Evolutionary conservation across 2,329 filamentous ascomycete species (phyloP).

Genomic region (Rhinocladiella similis): DNA sequence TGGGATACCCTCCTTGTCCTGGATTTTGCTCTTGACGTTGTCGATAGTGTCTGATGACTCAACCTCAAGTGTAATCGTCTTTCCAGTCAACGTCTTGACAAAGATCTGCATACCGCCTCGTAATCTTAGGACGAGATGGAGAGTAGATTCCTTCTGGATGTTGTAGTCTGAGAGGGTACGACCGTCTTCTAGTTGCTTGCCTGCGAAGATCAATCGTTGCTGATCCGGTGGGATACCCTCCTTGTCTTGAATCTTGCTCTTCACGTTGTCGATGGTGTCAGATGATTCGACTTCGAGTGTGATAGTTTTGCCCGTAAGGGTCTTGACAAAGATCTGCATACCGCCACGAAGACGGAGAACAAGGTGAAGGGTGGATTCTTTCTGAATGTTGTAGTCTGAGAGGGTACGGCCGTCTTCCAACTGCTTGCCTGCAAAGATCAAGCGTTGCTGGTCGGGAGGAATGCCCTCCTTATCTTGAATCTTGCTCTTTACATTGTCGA

Average conservation of each 20-base stretch:
- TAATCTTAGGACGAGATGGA: slow-evolving; percentile 77
- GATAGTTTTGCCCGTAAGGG: slow-evolving; percentile 81
- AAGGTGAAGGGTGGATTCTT: slow-evolving; percentile 82
- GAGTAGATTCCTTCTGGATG: slow-evolving; percentile 87
- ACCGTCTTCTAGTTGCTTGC: slow-evolving; percentile 91
- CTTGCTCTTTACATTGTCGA: slow-evolving; percentile 96
- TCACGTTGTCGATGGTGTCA: slow-evolving; percentile 93
- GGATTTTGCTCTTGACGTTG: slow-evolving; percentile 71
- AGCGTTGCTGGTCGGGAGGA: slow-evolving; percentile 89
- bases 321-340: slow-evolving; percentile 62
- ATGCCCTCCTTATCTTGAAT: slow-evolving; percentile 98
- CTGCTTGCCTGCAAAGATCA: slow-evolving; percentile 96
- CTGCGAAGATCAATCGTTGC: slow-evolving; percentile 89
- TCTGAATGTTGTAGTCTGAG: slow-evolving; percentile 93
- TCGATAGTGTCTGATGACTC: slow-evolving; percentile 70
- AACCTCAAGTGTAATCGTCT: slow-evolving; percentile 69
- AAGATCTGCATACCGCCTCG: slow-evolving; percentile 85
- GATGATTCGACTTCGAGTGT: slow-evolving; percentile 86
- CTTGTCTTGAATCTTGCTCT: slow-evolving; percentile 80
- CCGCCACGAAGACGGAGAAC: slow-evolving; percentile 86
- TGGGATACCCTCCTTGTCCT: slow-evolving; percentile 79
- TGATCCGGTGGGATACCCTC: slow-evolving; percentile 91
- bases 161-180: slow-evolving; percentile 93
- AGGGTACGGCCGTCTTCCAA: slow-evolving; percentile 91
- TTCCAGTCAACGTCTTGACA: slow-evolving; percentile 77